Evolutionary conservation across 2,329 filamentous ascomycete species (phyloP).

Genomic region (Xylariaceae sp.): DNA sequence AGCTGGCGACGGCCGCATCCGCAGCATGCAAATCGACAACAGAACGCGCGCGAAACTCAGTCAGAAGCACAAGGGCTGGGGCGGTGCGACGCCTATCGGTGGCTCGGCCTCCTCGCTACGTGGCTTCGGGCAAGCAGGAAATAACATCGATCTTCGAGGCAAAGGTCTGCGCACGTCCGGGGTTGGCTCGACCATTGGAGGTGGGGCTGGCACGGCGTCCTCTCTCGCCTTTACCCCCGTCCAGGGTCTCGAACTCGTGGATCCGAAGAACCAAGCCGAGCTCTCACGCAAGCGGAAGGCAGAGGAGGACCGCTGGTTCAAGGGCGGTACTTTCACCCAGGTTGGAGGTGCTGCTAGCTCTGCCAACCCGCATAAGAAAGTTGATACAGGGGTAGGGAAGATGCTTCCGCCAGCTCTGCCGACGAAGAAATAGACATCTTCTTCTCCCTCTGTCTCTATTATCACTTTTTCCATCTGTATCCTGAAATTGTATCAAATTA

Average conservation of each 20-base stretch:
- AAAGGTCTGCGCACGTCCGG: slow-evolving; percentile 78
- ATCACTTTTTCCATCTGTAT: too few species aligned
- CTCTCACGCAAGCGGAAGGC: slow-evolving; percentile 86
- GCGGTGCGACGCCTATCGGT: slow-evolving; percentile 60
- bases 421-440: slow-evolving; percentile 23
- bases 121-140: slow-evolving; percentile 65
- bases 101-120: slow-evolving; percentile 78
- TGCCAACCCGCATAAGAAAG: slow-evolving; percentile 62
- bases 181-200: slow-evolving; percentile 67
- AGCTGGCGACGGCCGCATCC: slow-evolving; percentile 81
- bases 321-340: slow-evolving; percentile 94
- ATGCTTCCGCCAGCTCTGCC: slow-evolving; percentile 33
- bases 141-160: slow-evolving; percentile 66
- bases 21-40: slow-evolving; percentile 84
- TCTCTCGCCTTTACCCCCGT: slow-evolving; percentile 91
- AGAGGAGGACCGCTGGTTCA: slow-evolving; percentile 95
- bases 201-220: slow-evolving; percentile 71
- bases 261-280: slow-evolving; percentile 86
- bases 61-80: slow-evolving; percentile 96
- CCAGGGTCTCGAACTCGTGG: slow-evolving; percentile 90
- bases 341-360: slow-evolving; percentile 44
- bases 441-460: too few species aligned
- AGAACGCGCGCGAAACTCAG: slow-evolving; percentile 89
- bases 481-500: too few species aligned
- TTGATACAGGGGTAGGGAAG: slow-evolving; percentile 60